Conservation (phyloP, 1,284 basidiomycete species). For the Sanghuangporus weigelae region DNA sequence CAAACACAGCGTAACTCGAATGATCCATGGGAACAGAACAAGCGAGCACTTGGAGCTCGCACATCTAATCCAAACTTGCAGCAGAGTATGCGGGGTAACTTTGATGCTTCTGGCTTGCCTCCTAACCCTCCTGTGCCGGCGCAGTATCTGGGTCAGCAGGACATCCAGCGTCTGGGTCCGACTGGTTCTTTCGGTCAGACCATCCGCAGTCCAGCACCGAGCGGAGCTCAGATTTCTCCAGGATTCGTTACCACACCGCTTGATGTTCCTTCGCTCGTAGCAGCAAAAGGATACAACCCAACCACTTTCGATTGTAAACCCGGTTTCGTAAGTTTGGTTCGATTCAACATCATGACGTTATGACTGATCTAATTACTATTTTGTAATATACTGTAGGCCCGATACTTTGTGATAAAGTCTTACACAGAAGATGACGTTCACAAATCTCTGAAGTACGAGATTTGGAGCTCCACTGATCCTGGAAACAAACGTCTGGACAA, state of each 20-base stretch:
- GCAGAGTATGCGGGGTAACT: conserved; percentile 35
- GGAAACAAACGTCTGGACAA: conserved; percentile 95
- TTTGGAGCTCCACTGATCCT: conserved; percentile 94
- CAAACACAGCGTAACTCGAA: conserved; percentile 21
- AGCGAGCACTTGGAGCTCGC: conserved; percentile 48
- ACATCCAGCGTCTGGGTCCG: conserved; percentile 34
- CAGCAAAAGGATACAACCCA: conserved; percentile 89
- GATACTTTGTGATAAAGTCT: conserved; percentile 96
- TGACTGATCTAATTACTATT: background rate
- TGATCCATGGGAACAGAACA: conserved; percentile 52
- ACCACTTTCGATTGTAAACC: conserved; percentile 80
- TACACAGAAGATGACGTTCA: conserved; percentile 98
- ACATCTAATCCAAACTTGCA: conserved; percentile 66
- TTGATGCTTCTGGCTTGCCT: conserved; percentile 42
- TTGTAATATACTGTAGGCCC: conserved; percentile 45
- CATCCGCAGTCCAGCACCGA: conserved; percentile 28
- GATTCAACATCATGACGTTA: background rate
- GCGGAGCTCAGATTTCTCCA: conserved; percentile 29
- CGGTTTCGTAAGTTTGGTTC: conserved; percentile 49
- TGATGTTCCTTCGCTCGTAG: conserved; percentile 83
- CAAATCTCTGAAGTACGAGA: conserved; percentile 94
- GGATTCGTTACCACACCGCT: conserved; percentile 57
- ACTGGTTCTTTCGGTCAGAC: conserved; percentile 25
- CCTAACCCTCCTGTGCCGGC: conserved; percentile 65
- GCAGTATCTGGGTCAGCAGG: conserved; percentile 61